Percentiles rank a stretch among this genome's conserved stretches.
Evolutionary conservation across 2,329 filamentous ascomycete genomes (phyloP).

Genomic region (Paracoccidioides lutzii): DNA sequence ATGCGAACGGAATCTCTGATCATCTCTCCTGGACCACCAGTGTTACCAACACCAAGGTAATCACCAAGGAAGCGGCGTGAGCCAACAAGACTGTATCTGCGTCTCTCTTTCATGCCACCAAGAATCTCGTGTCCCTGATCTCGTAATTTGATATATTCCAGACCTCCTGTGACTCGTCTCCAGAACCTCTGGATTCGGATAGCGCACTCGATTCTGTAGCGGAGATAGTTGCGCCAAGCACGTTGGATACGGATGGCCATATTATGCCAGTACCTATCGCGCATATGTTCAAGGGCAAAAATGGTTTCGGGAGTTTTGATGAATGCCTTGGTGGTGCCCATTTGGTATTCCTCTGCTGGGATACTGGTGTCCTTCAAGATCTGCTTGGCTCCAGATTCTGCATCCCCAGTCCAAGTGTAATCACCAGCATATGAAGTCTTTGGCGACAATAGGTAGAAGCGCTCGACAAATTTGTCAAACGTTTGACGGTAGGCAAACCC

Average conservation of each 20-base stretch:
- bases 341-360: conserved; percentile 87
- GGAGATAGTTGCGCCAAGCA: conserved; percentile 91
- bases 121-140: conserved; percentile 78
- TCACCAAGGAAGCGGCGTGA: conserved; percentile 89
- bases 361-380: conserved; percentile 96
- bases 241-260: conserved; percentile 97
- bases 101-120: conserved; percentile 74
- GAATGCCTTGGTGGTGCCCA: conserved; percentile 93
- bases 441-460: conserved; percentile 88
- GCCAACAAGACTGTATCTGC: conserved; percentile 80
- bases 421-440: conserved; percentile 94
- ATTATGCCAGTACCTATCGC: conserved; percentile 97
- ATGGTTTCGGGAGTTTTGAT: conserved; percentile 96
- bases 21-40: conserved; percentile 64
- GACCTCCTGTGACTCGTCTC: conserved; percentile 81
- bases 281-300: conserved; percentile 94
- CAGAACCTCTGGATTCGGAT: conserved; percentile 91
- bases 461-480: conserved; percentile 95
- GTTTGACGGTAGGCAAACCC: conserved; percentile 95
- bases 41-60: conserved; percentile 78
- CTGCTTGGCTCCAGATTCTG: conserved; percentile 74
- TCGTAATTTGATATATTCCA: conserved; percentile 76
- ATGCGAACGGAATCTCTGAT: conserved; percentile 65
- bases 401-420: conserved; percentile 87
- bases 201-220: conserved; percentile 83